These are phyloP conservation scores for Rhynchospora pubera DNA, from an alignment of 176 grass and related monocot genomes.

Conservation along the genomic window DNA sequence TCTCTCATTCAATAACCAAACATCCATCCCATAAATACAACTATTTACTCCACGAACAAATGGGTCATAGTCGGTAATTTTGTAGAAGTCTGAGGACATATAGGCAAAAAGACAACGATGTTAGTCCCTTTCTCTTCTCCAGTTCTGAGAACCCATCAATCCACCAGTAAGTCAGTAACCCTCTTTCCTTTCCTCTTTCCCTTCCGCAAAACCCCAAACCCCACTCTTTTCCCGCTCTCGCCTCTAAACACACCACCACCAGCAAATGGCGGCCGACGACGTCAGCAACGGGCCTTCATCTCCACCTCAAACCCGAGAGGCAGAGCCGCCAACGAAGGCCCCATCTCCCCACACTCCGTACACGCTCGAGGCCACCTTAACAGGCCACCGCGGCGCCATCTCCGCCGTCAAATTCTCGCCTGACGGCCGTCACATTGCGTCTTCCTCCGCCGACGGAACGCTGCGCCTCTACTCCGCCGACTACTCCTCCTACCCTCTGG, in stretches of 20 bases:
- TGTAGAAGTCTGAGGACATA: background rate
- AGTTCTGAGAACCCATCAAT: background rate
- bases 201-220: background rate
- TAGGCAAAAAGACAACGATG: background rate
- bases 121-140: background rate
- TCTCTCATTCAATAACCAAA: too few species aligned
- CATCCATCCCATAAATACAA: too few species aligned
- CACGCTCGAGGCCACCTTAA: conserved; percentile 49
- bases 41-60: too few species aligned
- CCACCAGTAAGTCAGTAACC: too few species aligned
- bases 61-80: background rate
- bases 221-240: conserved; percentile 6
- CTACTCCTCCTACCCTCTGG: conserved; percentile 30
- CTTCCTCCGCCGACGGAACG: conserved; percentile 73
- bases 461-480: conserved; percentile 58
- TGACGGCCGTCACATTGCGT: conserved; percentile 65
- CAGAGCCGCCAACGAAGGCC: conserved; percentile 25
- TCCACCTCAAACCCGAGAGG: conserved; percentile 14
- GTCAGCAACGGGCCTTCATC: background rate
- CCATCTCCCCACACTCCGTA: conserved; percentile 32
- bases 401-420: conserved; percentile 90
- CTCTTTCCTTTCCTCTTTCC: background rate
- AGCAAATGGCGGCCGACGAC: conserved; percentile 7
- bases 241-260: conserved; percentile 16
- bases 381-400: conserved; percentile 50